Base-by-base conservation (phyloP, 2,329 filamentous ascomycete genomes). In the Alternaria triticimaculans region DNA sequence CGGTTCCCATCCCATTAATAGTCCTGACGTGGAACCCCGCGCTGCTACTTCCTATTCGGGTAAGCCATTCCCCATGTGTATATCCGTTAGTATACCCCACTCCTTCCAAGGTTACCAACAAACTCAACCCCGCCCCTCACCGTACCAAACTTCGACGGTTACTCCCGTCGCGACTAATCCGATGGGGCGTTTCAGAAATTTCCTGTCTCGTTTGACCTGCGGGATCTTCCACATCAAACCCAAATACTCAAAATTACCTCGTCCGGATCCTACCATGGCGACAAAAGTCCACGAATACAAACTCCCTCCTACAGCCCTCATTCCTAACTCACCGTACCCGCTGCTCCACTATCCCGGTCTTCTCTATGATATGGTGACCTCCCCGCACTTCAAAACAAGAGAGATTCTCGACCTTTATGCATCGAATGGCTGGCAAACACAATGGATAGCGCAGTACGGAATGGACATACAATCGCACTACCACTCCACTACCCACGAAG, bases 371-470 rank as follows among this genome's bases (percentile, higher is more conserved):
- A 58, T 74, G 15, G 66, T 76, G 54, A 70, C 58, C 57, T 66
- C 50, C 15, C 66, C 74, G 3, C 51, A 69, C 8, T 74, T 77
- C 58, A 67, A 68, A 20, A 63, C 79, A 8, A 63, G 62, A 14
- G 65, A 78, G 4, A 75, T 84, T 20, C 80, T 84, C 74, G 80
- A 85, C 57, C 75, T 82, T 15, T 86, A 87, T 71, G 67, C 75
- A 2, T 64, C 69, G 21, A 87, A 88, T 66, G 83, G 78, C 25
- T 88, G 87, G 87, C 71, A 83, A 30, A 81, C 82, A 0, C 82
- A 86, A 63, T 89, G 87, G 87, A 84, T 88, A 53, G 85, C 84
- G 64, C 84, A 86, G 37, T 89, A 89, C 73, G 84, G 85, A 1
- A 75, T 78, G 6, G 86, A 86, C 0, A 87, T 88, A 60, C 55